Percentiles rank a stretch among this genome's conserved stretches.
phyloP scores from a whole-genome alignment of 208 protist genomes.

The Endotrypanum monterogeii region DNA sequence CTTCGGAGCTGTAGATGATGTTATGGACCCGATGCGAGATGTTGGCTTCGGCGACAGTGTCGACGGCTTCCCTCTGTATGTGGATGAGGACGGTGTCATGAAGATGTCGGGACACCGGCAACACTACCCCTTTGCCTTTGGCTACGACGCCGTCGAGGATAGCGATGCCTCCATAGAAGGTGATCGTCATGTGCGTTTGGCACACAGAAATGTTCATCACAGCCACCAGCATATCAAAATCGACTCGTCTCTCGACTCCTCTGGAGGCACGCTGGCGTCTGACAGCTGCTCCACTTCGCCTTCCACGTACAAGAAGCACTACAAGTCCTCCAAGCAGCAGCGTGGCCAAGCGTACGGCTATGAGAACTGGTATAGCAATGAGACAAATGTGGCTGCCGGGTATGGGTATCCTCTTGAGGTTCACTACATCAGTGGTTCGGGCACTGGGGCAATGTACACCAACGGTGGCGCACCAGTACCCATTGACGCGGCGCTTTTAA shows the following conservation, averaged over 20 bases:
- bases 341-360: not conserved
- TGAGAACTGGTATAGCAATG: not conserved
- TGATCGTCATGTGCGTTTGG: not conserved
- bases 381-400: not conserved
- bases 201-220: not conserved
- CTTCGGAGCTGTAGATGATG: not conserved
- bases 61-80: slow-evolving; percentile 29
- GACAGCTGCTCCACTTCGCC: slow-evolving; percentile 6
- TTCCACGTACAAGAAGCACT: not conserved
- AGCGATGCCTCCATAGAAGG: not conserved
- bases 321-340: not conserved
- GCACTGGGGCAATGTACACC: not conserved
- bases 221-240: not conserved
- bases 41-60: slow-evolving; percentile 25
- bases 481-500: slow-evolving; percentile 3
- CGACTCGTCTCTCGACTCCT: slow-evolving; percentile 1
- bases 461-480: slow-evolving; percentile 1
- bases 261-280: slow-evolving; percentile 1
- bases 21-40: not conserved
- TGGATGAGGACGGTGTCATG: slow-evolving; percentile 36
- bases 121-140: slow-evolving; percentile 29
- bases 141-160: slow-evolving; percentile 26
- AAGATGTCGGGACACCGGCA: slow-evolving; percentile 18
- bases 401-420: not conserved
- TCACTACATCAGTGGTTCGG: not conserved